Conservation (phyloP, 1,284 basidiomycete genomes). For the Athelia sp. region DNA sequence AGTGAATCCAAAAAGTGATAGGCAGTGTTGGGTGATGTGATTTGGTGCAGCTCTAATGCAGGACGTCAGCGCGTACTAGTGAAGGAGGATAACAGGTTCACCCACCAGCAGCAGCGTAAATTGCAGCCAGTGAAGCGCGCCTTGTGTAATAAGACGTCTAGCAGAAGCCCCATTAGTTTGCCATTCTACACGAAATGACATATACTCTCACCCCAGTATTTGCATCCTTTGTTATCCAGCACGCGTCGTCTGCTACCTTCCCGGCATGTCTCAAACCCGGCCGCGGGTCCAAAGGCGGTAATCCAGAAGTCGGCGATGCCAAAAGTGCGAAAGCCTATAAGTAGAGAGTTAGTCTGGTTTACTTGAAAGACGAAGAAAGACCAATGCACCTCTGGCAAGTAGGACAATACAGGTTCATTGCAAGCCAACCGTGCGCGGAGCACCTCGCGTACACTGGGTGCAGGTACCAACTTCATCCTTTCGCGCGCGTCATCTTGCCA, state of each 20-base stretch:
- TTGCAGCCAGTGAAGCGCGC: slow-evolving; percentile 53
- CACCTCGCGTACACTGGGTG: slow-evolving; percentile 36
- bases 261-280: slow-evolving; percentile 56
- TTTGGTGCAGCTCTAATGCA: slow-evolving; percentile 62
- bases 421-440: slow-evolving; percentile 49
- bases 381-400: slow-evolving; percentile 57
- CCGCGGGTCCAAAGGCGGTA: slow-evolving; percentile 50
- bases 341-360: background rate
- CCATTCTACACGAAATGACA: background rate
- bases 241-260: slow-evolving; percentile 64
- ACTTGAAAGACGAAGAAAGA: background rate
- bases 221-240: slow-evolving; percentile 45
- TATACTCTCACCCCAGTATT: slow-evolving; percentile 46
- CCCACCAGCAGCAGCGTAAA: slow-evolving; percentile 61
- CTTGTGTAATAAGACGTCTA: slow-evolving; percentile 67
- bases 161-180: slow-evolving; percentile 6
- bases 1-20: slow-evolving; percentile 59
- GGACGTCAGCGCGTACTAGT: background rate
- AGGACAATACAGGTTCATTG: slow-evolving; percentile 58
- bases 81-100: slow-evolving; percentile 1
- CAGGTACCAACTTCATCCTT: slow-evolving; percentile 36
- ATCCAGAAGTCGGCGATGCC: slow-evolving; percentile 38
- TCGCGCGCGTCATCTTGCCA: slow-evolving; percentile 66
- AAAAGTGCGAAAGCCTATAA: slow-evolving; percentile 61
- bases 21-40: slow-evolving; percentile 63